phyloP scores from a whole-genome alignment of 1,284 basidiomycete species.

The Melanopsichium pennsylvanicum region DNA sequence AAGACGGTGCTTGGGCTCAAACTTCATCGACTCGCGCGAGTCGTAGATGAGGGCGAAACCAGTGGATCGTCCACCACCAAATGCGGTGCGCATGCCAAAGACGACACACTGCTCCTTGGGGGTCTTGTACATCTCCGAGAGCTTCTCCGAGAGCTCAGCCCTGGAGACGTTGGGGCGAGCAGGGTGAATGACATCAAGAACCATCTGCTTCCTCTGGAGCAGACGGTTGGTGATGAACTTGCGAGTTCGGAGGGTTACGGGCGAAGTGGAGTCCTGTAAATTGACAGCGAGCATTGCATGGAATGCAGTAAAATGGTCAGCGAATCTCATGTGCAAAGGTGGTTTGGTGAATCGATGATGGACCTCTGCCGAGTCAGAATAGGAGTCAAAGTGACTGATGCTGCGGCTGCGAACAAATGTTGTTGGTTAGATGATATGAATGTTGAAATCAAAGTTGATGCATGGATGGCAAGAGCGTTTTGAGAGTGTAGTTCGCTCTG shows the following conservation, averaged over 20 bases:
- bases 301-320: conserved; percentile 5
- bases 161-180: conserved; percentile 93
- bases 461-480: no score
- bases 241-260: conserved; percentile 95
- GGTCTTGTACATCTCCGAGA: conserved; percentile 76
- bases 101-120: conserved; percentile 73
- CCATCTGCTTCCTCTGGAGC: conserved; percentile 78
- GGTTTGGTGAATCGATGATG: neutral
- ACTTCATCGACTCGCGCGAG: conserved; percentile 86
- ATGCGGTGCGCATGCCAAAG: conserved; percentile 80
- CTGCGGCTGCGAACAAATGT: conserved; percentile 18
- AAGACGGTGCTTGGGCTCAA: conserved; percentile 97
- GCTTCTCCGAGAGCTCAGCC: conserved; percentile 90
- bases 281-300: neutral
- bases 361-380: conserved; percentile 1
- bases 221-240: conserved; percentile 99
- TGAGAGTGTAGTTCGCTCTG: no score
- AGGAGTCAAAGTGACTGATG: neutral
- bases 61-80: conserved; percentile 97
- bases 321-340: neutral
- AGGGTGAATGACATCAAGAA: conserved; percentile 95
- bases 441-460: no score
- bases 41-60: conserved; percentile 98
- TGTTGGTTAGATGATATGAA: no score
- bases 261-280: conserved; percentile 77